Conservation (phyloP, 75 land plant genomes). For the Pseudotsuga menziesii region DNA sequence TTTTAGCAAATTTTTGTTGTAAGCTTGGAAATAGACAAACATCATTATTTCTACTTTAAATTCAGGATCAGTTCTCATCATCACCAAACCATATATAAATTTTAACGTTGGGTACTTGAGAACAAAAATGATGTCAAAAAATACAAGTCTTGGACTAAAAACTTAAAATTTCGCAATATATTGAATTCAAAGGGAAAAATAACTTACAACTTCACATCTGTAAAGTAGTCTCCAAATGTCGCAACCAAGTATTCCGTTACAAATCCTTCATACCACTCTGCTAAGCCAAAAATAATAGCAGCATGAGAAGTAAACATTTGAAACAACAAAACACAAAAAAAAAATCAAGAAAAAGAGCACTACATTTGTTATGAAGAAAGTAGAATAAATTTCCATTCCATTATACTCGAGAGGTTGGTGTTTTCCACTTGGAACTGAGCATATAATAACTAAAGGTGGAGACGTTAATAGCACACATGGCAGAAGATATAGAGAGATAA, state of each 20-base stretch:
- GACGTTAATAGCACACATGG: no score
- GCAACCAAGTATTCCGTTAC: conserved; percentile 94
- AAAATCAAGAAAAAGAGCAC: not conserved
- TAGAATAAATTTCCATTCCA: no score
- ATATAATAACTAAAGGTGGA: no score
- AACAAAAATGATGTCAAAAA: not conserved
- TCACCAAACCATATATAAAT: no score
- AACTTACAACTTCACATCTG: conserved; percentile 83
- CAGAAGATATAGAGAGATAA: no score
- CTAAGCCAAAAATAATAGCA: conserved; percentile 3
- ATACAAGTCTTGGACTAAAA: not conserved
- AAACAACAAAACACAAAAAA: not conserved
- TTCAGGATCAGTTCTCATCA: no score
- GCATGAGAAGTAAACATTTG: not conserved
- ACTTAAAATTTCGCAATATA: not conserved
- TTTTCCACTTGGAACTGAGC: no score
- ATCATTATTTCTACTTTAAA: no score
- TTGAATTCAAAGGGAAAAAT: conserved; percentile 1
- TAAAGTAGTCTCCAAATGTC: conserved; percentile 95
- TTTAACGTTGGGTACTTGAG: not conserved
- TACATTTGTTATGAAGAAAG: not conserved
- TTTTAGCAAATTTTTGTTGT: no score
- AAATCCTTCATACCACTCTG: conserved; percentile 92
- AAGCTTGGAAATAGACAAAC: no score
- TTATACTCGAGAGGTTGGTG: no score